phyloP scores from a whole-genome alignment of 2,329 filamentous ascomycete genomes.

The Botrytis hyacinthi region DNA sequence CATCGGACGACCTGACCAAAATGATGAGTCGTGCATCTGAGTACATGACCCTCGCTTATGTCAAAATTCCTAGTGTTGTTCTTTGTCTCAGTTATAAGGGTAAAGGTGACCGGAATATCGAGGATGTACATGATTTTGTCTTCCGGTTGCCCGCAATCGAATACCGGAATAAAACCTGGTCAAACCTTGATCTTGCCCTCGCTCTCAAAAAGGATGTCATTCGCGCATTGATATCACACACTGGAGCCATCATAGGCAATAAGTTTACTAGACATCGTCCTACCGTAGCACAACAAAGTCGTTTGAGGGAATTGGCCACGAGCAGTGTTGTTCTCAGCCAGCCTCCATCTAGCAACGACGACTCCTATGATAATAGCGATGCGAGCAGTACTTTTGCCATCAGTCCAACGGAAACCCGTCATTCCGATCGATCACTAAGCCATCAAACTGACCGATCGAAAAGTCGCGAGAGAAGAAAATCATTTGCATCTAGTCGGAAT shows the following conservation, averaged over 20 bases:
- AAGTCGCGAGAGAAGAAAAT: slow-evolving; percentile 32
- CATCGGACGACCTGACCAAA: slow-evolving; percentile 86
- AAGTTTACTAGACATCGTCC: slow-evolving; percentile 91
- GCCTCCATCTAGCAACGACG: slow-evolving; percentile 34
- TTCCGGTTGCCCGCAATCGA: slow-evolving; percentile 93
- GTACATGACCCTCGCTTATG: slow-evolving; percentile 95
- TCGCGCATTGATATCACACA: slow-evolving; percentile 89
- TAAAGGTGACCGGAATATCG: slow-evolving; percentile 89
- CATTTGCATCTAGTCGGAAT: slow-evolving; percentile 35
- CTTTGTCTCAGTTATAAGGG: slow-evolving; percentile 96
- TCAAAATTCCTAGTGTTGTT: slow-evolving; percentile 92
- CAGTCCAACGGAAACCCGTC: slow-evolving; percentile 30
- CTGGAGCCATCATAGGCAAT: slow-evolving; percentile 94
- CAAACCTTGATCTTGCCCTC: slow-evolving; percentile 89
- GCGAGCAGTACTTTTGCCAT: slow-evolving; percentile 32
- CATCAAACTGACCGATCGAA: slow-evolving; percentile 28
- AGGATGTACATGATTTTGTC: slow-evolving; percentile 96
- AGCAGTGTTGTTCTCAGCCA: slow-evolving; percentile 44
- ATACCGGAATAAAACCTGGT: slow-evolving; percentile 99
- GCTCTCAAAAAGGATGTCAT: slow-evolving; percentile 93
- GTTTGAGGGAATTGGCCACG: slow-evolving; percentile 80
- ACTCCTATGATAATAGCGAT: slow-evolving; percentile 38
- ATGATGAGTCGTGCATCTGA: slow-evolving; percentile 96
- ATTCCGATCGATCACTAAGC: slow-evolving; percentile 28
- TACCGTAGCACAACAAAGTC: slow-evolving; percentile 72